Percentiles rank a stretch among this genome's conserved stretches.
These are phyloP conservation scores for Botrytis elliptica DNA, from an alignment of 2,329 filamentous ascomycete species.

Conservation along the genomic window DNA sequence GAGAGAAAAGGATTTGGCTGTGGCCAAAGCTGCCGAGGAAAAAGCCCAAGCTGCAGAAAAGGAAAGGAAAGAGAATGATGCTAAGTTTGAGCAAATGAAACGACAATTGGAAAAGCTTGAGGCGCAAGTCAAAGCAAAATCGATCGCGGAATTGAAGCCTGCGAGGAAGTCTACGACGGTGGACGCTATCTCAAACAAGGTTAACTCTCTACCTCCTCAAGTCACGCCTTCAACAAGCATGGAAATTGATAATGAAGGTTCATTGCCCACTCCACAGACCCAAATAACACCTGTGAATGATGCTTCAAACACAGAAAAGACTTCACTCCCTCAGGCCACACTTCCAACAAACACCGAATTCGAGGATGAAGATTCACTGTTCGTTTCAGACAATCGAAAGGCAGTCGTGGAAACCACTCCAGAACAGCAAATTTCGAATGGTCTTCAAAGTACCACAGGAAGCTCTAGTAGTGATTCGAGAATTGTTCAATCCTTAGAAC, in stretches of 20 bases:
- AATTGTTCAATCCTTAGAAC: not conserved
- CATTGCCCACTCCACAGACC: not conserved
- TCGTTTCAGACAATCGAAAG: constrained; percentile 17
- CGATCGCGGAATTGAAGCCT: not conserved
- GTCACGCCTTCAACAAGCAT: not conserved
- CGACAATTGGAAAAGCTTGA: not conserved
- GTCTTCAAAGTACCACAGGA: not conserved
- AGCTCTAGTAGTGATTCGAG: not conserved
- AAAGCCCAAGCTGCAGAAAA: constrained; percentile 13
- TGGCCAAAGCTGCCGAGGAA: constrained; percentile 9
- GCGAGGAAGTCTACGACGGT: not conserved
- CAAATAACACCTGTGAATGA: not conserved
- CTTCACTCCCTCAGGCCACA: not conserved
- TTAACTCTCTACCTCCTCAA: not conserved
- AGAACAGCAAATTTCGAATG: not conserved
- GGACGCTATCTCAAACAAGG: not conserved
- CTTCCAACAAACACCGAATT: not conserved
- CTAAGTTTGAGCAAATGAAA: not conserved
- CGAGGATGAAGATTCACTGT: constrained; percentile 25
- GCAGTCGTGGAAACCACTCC: not conserved
- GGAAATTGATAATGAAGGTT: not conserved
- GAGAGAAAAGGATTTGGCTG: constrained; percentile 20
- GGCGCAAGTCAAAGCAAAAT: not conserved
- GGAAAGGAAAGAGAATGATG: not conserved
- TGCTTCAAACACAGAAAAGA: no score